Conservation (phyloP, 139 green algal genomes). For the Ostreobium quekettii region DNA sequence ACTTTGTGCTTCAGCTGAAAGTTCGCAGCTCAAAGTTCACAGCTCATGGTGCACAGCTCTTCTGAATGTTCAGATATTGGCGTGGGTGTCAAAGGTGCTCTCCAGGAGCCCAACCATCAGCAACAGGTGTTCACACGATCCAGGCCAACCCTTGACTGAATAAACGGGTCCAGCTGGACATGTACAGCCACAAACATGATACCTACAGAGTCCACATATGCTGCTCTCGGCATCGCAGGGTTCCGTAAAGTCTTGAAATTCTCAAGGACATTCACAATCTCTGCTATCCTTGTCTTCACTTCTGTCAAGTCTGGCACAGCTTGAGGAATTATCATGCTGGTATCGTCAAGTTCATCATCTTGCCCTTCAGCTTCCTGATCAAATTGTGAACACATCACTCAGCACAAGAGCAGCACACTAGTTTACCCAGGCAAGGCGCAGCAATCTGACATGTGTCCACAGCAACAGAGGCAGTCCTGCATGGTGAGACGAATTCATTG, state of each 20-base stretch:
- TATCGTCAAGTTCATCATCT: background rate
- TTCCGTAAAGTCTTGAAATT: background rate
- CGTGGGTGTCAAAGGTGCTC: too few relatives aligned
- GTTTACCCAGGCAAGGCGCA: background rate
- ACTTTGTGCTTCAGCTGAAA: too few relatives aligned
- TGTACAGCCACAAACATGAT: too few relatives aligned
- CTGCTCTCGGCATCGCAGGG: background rate
- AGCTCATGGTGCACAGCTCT: too few relatives aligned
- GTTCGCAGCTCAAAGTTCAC: too few relatives aligned
- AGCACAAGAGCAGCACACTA: background rate
- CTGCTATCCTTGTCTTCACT: conserved; percentile 9
- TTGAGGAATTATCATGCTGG: background rate
- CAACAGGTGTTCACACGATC: too few relatives aligned
- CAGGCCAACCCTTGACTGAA: too few relatives aligned
- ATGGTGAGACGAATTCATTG: background rate
- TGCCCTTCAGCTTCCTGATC: background rate
- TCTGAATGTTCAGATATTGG: too few relatives aligned
- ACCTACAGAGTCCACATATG: too few relatives aligned
- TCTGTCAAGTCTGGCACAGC: conserved; percentile 6
- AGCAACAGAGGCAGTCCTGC: background rate
- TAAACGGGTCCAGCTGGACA: too few relatives aligned
- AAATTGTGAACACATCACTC: conserved; percentile 1
- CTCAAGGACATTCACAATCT: conserved; percentile 6
- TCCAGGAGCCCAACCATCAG: too few relatives aligned
- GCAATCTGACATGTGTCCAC: background rate